Base-by-base conservation (phyloP, 2,329 filamentous ascomycete species). In the Arthrocladium fulminans region DNA sequence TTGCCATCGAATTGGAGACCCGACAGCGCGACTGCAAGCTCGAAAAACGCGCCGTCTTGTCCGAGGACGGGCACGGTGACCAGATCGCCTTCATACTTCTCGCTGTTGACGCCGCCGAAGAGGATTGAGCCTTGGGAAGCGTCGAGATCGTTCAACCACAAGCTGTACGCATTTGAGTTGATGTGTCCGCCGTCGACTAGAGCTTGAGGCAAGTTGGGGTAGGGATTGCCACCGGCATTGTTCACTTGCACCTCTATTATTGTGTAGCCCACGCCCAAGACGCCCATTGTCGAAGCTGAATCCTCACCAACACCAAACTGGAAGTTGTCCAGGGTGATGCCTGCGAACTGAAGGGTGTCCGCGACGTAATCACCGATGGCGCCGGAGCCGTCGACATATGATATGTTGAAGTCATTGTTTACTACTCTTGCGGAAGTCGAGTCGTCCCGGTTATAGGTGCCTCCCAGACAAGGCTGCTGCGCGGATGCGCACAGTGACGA, bases 211-310 rank as follows among this genome's bases (percentile, higher is more conserved):
- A 89, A 69, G 62, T 88, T 89, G 37, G 78, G 65, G 65, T 89
- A 89, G 0, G 76, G 49, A 3, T 66, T 50, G 49, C 70, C 65
- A 4, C 74, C 59, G 45, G 61, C 59, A 72, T 75, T 54, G 45
- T 74, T 74, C 39, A 85, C 79, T 57, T 83, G 79, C 10, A 84
- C 86, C 67, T 96, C 89, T 63, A 94, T 92, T 54, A 74, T 64
- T 0, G 75, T 63, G 63, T 95, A 96, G 5, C 89, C 89, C 52
- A 97, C 84, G 15, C 89, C 89, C 17, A 96, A 66, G 35, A 97
- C 87, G 32, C 86, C 86, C 63, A 94, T 78, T 24, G 62, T 49
- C 3, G 77, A 79, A 35, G 58, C 69, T 2, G 79, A 81, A 0
- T 54, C 51, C 57, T 79, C 77, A 4, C 78, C 79, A 51, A 81